Base-by-base conservation (phyloP, 495 filamentous ascomycete species). In the Hyphodiscus hymeniophilus region DNA sequence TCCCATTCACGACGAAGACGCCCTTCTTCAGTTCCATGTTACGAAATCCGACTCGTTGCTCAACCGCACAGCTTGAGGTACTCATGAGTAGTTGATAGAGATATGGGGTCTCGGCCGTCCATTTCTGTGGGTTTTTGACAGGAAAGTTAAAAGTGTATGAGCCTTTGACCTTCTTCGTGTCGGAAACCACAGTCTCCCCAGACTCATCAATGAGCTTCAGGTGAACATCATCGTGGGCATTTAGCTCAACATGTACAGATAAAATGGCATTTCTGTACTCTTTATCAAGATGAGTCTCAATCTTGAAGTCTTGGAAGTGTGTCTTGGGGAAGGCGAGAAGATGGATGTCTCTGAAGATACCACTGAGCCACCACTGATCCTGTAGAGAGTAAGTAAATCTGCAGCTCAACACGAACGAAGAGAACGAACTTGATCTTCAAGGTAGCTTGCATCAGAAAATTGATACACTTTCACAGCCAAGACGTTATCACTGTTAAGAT, bases 291-390 rank as follows among this genome's bases (percentile, higher is more conserved):
- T 67, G 33, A 0, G 82, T 80, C 36, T 71, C 61, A 31, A 81
- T 59, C 26, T 73, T 66, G 48, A 82, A 65, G 41, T 87, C 80
- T 51, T 83, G 69, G 40, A 87, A 70, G 31, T 70, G 69, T 7
- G 56, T 56, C 16, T 66, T 60, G 13, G 80, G 76, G 48, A 86
- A 84, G 1, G 73, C 74, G 50, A 84, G 64, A 28, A 88, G 63
- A 52, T 66, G 75, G 8, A 88, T 81, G 47, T 87, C 80, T 38
- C 84, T 69, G 55, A 86, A 88, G 41, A 87, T 87, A 7, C 82
- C 82, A 48, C 66, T 71, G 5, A 79, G 59, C 72, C 75, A 76
- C 72, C 72, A 76, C 52, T 74, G 68, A 36, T 76, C 71, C 65
- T 56, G 23, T 31, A 21, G 1, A 12, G 10, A 28, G 32, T 28